A percentile compares a stretch with the other conserved stretches of the same genome.
Evolutionary conservation across 441 rosid genomes (phyloP).

Genomic region (Populus hybrid): DNA sequence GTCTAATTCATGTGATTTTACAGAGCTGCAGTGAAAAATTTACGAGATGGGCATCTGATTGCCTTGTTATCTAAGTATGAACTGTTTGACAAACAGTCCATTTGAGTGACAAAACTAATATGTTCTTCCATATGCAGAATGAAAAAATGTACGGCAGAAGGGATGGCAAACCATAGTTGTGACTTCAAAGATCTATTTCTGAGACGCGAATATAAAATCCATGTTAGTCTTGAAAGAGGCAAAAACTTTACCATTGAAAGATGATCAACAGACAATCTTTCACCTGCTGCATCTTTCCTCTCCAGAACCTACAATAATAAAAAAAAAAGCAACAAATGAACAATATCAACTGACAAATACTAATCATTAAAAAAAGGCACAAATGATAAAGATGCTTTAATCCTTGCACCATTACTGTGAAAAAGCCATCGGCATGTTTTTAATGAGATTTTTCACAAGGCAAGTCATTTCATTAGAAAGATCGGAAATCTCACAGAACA

Average conservation of each 20-base stretch:
- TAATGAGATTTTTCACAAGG: background rate
- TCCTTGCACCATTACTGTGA: background rate
- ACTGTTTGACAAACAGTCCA: background rate
- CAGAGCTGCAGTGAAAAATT: background rate
- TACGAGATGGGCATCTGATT: background rate
- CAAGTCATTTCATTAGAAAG: background rate
- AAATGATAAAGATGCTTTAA: background rate
- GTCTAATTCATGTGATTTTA: background rate
- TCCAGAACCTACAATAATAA: conserved; percentile 60
- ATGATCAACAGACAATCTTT: conserved; percentile 56
- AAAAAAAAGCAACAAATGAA: conserved; percentile 16
- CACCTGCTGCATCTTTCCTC: conserved; percentile 40
- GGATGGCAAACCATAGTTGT: too few species aligned
- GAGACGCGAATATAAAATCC: background rate
- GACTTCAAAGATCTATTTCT: background rate
- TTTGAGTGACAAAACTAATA: background rate
- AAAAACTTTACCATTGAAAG: conserved; percentile 55
- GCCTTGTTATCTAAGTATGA: background rate
- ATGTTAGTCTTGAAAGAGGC: background rate
- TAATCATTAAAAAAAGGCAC: background rate
- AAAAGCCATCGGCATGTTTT: background rate
- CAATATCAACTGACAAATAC: conserved; percentile 9
- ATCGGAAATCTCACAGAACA: background rate
- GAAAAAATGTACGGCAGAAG: background rate
- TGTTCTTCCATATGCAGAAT: background rate